These are phyloP conservation scores for Hemileccinum impolitum DNA, from an alignment of 768 basidiomycete species.

Conservation along the genomic window DNA sequence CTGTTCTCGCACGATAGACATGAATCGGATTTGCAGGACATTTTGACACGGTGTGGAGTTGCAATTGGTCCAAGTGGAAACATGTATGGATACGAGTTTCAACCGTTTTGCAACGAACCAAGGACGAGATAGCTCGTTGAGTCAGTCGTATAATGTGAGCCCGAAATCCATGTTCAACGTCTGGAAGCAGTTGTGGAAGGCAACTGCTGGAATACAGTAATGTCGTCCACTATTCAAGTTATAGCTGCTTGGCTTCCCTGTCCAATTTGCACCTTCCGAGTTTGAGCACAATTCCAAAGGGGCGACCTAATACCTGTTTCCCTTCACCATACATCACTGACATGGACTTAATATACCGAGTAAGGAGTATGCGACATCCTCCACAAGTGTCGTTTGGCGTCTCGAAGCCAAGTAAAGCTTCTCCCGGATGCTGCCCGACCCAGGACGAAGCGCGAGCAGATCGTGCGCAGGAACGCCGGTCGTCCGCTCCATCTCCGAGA, in stretches of 20 bases:
- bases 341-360: not conserved
- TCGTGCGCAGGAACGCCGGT: not conserved
- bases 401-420: not conserved
- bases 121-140: not conserved
- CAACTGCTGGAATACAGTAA: not conserved
- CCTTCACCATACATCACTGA: slow-evolving; percentile 3
- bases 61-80: not conserved
- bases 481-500: not conserved
- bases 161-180: not conserved
- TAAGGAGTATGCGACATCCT: slow-evolving; percentile 1
- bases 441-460: not conserved
- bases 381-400: not conserved
- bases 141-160: not conserved
- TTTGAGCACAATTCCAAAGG: not conserved
- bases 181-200: not conserved
- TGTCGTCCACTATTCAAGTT: not conserved
- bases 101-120: not conserved
- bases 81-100: not conserved
- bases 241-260: not conserved
- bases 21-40: too few relatives aligned
- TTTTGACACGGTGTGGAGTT: not conserved
- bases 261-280: slow-evolving; percentile 1
- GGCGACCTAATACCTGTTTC: not conserved
- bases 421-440: not conserved
- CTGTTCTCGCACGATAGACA: not conserved